These are phyloP conservation scores for Ogataea zsoltii DNA, from an alignment of 805 yeast genomes.

Conservation along the genomic window DNA sequence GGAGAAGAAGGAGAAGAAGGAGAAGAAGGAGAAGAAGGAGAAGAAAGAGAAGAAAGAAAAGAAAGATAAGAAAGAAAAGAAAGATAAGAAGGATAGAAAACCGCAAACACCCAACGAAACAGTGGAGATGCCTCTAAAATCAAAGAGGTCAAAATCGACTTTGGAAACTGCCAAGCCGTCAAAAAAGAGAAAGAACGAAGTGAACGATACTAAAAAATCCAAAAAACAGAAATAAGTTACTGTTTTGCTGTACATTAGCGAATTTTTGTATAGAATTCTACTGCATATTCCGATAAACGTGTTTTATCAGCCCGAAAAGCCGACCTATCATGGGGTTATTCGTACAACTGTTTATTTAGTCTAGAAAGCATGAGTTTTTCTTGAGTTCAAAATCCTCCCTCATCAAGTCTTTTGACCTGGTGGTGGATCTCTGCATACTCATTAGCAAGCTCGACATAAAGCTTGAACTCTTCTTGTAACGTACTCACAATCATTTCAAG, in stretches of 20 bases:
- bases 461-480: slow-evolving; percentile 63
- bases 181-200: slow-evolving; percentile 11
- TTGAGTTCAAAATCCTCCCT: slow-evolving; percentile 1
- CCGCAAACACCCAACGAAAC: slow-evolving; percentile 1
- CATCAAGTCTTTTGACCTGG: slow-evolving; percentile 38
- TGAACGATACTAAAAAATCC: slow-evolving; percentile 10
- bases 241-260: too few species aligned
- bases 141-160: slow-evolving; percentile 6
- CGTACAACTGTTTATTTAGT: too few species aligned
- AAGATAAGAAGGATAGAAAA: slow-evolving; percentile 22
- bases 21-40: slow-evolving; percentile 17
- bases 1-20: slow-evolving; percentile 24
- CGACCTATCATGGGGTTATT: too few species aligned
- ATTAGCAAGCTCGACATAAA: slow-evolving; percentile 76
- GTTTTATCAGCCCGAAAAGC: too few species aligned
- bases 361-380: too few species aligned
- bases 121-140: too few species aligned
- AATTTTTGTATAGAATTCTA: too few species aligned
- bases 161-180: too few species aligned
- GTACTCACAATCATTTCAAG: slow-evolving; percentile 58
- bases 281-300: too few species aligned
- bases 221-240: not conserved
- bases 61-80: not conserved
- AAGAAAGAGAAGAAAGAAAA: slow-evolving; percentile 1
- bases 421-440: slow-evolving; percentile 71